phyloP scores from a whole-genome alignment of 805 yeast genomes.

The Candida namnaoensis region DNA sequence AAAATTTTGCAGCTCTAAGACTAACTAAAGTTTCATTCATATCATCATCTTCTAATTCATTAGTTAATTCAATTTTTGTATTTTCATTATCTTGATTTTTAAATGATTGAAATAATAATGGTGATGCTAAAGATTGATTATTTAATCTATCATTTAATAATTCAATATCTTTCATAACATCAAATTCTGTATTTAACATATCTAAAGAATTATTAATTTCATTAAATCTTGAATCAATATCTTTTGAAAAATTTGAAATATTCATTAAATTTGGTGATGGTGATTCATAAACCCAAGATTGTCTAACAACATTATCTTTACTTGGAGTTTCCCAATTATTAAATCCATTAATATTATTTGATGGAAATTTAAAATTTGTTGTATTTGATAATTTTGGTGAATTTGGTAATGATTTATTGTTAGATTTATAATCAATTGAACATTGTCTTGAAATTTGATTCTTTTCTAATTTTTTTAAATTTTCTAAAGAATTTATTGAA shows the following conservation, averaged over 20 bases:
- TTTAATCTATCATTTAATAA: background rate
- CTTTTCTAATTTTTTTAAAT: conserved; percentile 13
- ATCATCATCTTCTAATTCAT: conserved; percentile 1
- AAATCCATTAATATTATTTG: background rate
- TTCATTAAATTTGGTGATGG: conserved; percentile 2
- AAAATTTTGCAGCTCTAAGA: conserved; percentile 10
- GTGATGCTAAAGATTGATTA: too few species aligned
- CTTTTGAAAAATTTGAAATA: conserved; percentile 2
- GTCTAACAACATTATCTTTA: conserved; percentile 11
- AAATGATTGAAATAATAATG: too few species aligned
- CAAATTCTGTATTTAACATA: background rate
- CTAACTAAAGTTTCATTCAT: conserved; percentile 9
- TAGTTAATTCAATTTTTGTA: too few species aligned
- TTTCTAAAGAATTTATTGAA: conserved; percentile 11
- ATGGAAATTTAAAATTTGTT: conserved; percentile 2
- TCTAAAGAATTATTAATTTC: background rate
- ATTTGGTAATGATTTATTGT: background rate
- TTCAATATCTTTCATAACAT: background rate
- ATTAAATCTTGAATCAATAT: background rate
- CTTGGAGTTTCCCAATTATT: conserved; percentile 15
- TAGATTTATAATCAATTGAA: conserved; percentile 4
- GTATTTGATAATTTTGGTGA: background rate
- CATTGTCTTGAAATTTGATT: conserved; percentile 13
- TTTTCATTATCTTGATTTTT: background rate
- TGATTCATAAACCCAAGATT: conserved; percentile 17